phyloP scores from a whole-genome alignment of 1,284 basidiomycete species.

The Boletus smithii region DNA sequence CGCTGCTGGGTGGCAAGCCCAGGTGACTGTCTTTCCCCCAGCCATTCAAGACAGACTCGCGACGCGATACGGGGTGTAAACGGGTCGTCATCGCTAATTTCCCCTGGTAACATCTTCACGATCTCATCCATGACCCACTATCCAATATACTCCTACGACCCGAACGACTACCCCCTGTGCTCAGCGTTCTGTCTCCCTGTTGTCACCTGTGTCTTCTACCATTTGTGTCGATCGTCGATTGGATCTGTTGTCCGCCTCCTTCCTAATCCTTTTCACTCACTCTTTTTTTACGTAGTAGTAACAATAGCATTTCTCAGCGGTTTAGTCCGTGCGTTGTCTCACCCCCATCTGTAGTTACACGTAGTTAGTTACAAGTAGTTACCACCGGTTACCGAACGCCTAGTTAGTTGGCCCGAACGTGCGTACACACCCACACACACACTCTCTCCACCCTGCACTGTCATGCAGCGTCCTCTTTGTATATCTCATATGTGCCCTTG shows the following conservation, averaged over 20 bases:
- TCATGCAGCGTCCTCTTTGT: not conserved
- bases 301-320: slow-evolving; percentile 14
- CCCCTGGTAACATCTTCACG: slow-evolving; percentile 11
- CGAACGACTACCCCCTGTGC: slow-evolving; percentile 12
- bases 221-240: slow-evolving; percentile 24
- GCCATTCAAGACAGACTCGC: slow-evolving; percentile 76
- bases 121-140: slow-evolving; percentile 16
- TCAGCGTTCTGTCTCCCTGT: slow-evolving; percentile 12
- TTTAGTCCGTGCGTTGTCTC: slow-evolving; percentile 24
- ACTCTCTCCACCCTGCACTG: too few species aligned
- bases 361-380: slow-evolving; percentile 35
- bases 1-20: slow-evolving; percentile 71
- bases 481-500: not conserved
- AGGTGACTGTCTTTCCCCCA: slow-evolving; percentile 73
- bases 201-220: slow-evolving; percentile 16
- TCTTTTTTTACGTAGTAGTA: slow-evolving; percentile 23
- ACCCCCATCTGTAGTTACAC: slow-evolving; percentile 31
- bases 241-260: slow-evolving; percentile 18
- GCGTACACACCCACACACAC: slow-evolving; percentile 20
- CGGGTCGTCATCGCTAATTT: slow-evolving; percentile 2
- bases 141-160: slow-evolving; percentile 15
- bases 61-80: slow-evolving; percentile 70
- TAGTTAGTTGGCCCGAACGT: slow-evolving; percentile 31
- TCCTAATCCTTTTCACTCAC: not conserved
- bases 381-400: slow-evolving; percentile 27